Evolutionary conservation across 2,329 filamentous ascomycete genomes (phyloP), one percentile per base, ranked within the genome.

Genomic region (Nemania diffusa): DNA sequence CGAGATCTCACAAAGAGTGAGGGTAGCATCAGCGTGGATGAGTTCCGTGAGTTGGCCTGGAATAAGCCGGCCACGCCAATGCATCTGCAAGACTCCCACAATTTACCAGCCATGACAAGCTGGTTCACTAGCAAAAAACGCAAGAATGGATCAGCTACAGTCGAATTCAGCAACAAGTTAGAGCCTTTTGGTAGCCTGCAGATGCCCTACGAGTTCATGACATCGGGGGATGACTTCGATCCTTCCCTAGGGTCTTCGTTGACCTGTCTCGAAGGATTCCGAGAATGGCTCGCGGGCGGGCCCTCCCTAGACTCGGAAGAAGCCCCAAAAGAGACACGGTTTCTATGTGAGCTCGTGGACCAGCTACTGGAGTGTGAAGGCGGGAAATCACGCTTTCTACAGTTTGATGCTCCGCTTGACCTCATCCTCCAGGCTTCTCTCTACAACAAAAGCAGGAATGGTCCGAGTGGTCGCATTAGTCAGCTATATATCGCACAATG

Each of bases 401-500:
- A 85, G 57, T 83, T 92, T 52, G 75, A 87, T 27, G 88, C 88
- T 0, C 87, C 90, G 0, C 79, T 97, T 0, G 82, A 81, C 42
- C 83, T 95, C 37, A 87, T 97, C 53, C 79, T 91, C 17, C 84
- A 88, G 55, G 84, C 83, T 6, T 72, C 82, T n/a, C 76, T 81
- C 57, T 88, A 84, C 77, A 88, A 87, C 64, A 37, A 60, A 11
- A 24, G 55, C 9, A 70, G 75, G 64, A 22, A 13, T 27, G 55
- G 61, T 26, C 40, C 51, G 0, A 37, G 32, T 51, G 64, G 29
- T 42, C 68, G 52, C 5, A 64, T 78, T 56, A 77, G 62, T 2
- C 79, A 83, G n/a, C 82, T 97, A 2, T 98, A 98, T 78, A 90
- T 98, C 60, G 94, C 95, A 0, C 96, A 98, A 80, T 91, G 90